Conservation (phyloP, 768 basidiomycete genomes). For the Coprinellus aureogranulatus region DNA sequence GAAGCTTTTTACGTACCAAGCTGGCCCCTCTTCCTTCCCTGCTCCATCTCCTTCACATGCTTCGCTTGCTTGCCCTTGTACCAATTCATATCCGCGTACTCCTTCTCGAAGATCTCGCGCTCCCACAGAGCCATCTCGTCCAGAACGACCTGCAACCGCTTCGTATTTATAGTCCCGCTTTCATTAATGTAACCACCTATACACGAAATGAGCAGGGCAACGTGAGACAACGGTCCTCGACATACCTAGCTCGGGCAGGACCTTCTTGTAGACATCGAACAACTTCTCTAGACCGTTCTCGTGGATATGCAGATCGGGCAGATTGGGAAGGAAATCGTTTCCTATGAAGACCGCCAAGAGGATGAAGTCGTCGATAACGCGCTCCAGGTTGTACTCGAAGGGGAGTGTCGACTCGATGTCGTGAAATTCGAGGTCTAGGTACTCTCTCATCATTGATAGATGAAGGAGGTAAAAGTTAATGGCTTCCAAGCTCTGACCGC, state of each 20-base stretch:
- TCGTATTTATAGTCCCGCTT: slow-evolving; percentile 74
- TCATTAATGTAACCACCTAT: slow-evolving; percentile 93
- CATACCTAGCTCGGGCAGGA: slow-evolving; percentile 73
- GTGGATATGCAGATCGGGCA: slow-evolving; percentile 96
- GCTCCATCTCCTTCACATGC: slow-evolving; percentile 63
- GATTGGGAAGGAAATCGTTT: slow-evolving; percentile 94
- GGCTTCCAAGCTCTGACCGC: slow-evolving; percentile 62
- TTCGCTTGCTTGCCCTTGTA: slow-evolving; percentile 90
- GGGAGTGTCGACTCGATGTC: slow-evolving; percentile 62
- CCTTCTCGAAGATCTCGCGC: slow-evolving; percentile 86
- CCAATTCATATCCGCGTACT: slow-evolving; percentile 88
- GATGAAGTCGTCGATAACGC: slow-evolving; percentile 97
- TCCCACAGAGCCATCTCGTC: slow-evolving; percentile 90
- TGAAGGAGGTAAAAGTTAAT: slow-evolving; percentile 95
- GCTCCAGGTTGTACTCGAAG: slow-evolving; percentile 87
- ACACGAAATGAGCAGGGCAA: background rate
- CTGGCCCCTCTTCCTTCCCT: slow-evolving; percentile 53
- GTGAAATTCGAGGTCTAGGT: slow-evolving; percentile 92
- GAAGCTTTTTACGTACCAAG: slow-evolving; percentile 49
- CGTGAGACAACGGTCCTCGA: background rate
- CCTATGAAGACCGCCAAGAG: slow-evolving; percentile 95
- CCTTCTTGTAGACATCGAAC: slow-evolving; percentile 94
- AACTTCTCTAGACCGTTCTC: slow-evolving; percentile 92
- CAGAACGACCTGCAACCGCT: slow-evolving; percentile 80
- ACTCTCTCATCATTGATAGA: slow-evolving; percentile 92